Conservation (phyloP, 73 alveolate species). For the Paramecium octaurelia region DNA sequence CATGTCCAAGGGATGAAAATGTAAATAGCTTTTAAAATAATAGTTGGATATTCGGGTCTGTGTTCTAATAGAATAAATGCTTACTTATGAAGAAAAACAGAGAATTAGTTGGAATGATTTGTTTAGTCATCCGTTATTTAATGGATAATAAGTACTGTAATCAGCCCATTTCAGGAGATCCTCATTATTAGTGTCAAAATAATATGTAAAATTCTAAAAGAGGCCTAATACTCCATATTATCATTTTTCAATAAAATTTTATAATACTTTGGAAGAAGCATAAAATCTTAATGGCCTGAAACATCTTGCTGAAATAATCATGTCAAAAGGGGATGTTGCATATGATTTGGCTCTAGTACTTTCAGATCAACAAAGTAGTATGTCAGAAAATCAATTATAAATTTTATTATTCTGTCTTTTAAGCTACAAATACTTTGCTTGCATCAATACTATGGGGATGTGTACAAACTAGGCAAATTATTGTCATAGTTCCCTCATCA, state of each 20-base stretch:
- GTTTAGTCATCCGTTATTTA: neutral
- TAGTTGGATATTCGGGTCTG: neutral
- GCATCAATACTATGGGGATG: neutral
- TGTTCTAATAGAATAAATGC: neutral
- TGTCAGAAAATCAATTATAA: neutral
- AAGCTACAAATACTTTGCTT: neutral
- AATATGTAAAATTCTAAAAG: neutral
- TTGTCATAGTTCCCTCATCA: neutral
- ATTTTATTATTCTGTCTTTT: neutral
- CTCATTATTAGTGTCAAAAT: neutral
- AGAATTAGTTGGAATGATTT: neutral
- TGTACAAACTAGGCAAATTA: neutral
- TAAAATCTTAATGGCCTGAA: neutral
- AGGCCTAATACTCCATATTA: neutral
- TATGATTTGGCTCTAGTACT: neutral
- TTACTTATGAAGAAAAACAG: neutral
- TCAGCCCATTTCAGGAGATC: neutral
- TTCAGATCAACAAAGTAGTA: neutral
- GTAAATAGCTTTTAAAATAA: neutral
- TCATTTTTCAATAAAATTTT: neutral
- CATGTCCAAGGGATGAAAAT: neutral
- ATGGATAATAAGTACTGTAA: neutral
- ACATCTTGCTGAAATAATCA: neutral
- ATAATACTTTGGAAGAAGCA: neutral
- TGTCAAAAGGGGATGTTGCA: conserved; percentile 1